phyloP scores from a whole-genome alignment of 306 rosid genomes.

The Prunus fruticosa region DNA sequence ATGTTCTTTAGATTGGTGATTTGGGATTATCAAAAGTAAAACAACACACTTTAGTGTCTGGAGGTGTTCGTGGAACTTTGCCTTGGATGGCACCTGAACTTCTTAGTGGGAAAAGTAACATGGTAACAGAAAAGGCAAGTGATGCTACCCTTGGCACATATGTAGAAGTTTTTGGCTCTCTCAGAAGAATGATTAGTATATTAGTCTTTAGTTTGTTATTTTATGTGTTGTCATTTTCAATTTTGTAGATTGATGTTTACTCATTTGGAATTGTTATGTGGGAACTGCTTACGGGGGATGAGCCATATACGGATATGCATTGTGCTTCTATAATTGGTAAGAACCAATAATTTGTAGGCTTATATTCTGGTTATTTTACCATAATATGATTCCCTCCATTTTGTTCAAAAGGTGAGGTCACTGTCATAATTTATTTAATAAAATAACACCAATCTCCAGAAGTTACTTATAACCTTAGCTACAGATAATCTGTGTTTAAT shows the following conservation, averaged over 20 bases:
- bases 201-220: constrained; percentile 20
- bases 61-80: constrained; percentile 98
- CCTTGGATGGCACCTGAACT: constrained; percentile 99
- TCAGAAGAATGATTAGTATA: constrained; percentile 9
- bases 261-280: constrained; percentile 99
- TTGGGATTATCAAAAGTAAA: constrained; percentile 97
- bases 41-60: constrained; percentile 94
- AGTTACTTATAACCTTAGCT: neutral
- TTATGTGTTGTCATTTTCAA: constrained; percentile 24
- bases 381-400: neutral
- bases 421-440: neutral
- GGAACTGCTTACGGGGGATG: constrained; percentile 96
- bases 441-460: neutral
- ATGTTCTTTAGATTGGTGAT: constrained; percentile 79
- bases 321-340: constrained; percentile 98
- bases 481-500: neutral
- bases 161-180: neutral
- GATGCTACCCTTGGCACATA: neutral
- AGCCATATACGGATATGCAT: constrained; percentile 95
- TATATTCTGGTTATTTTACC: neutral
- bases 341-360: constrained; percentile 18
- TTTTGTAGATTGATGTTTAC: constrained; percentile 90
- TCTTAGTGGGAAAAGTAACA: constrained; percentile 93
- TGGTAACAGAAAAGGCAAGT: constrained; percentile 96
- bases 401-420: neutral